These are phyloP conservation scores for Aspergillus sparsus DNA, from an alignment of 495 filamentous ascomycete genomes.

Conservation along the genomic window DNA sequence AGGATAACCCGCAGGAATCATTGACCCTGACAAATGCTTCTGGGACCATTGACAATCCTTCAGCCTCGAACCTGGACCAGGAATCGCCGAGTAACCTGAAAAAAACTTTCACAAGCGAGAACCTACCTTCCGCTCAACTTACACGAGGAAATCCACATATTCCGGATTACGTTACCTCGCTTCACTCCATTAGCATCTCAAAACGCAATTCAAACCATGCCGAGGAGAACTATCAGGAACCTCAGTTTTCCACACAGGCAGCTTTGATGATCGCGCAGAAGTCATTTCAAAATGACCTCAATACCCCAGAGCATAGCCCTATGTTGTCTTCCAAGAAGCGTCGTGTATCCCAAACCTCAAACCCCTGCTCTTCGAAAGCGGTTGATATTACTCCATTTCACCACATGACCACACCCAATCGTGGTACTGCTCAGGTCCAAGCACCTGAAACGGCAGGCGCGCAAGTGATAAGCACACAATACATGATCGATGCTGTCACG, in stretches of 20 bases:
- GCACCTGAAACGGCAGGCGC: conserved; percentile 19
- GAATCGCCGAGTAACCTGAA: conserved; percentile 13
- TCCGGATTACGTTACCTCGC: conserved; percentile 39
- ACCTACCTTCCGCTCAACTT: conserved; percentile 44
- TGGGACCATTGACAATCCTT: conserved; percentile 21
- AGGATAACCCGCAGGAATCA: conserved; percentile 1
- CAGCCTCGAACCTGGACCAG: conserved; percentile 11
- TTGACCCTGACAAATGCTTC: conserved; percentile 23
- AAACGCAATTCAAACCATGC: conserved; percentile 26
- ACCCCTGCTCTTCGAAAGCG: conserved; percentile 22
- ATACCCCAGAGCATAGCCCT: conserved; percentile 32
- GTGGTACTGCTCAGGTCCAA: conserved; percentile 3
- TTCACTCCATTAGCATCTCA: conserved; percentile 40
- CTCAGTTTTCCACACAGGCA: conserved; percentile 51
- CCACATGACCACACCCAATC: conserved; percentile 22
- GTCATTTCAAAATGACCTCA: conserved; percentile 49
- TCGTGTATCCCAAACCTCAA: conserved; percentile 16
- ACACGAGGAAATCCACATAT: conserved; percentile 29
- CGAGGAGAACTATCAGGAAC: conserved; percentile 31
- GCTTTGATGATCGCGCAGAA: conserved; percentile 50
- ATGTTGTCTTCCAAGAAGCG: conserved; percentile 21
- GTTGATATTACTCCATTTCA: conserved; percentile 41
- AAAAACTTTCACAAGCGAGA: conserved; percentile 34
- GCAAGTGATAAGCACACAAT: conserved; percentile 51
- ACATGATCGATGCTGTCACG: conserved; percentile 50